Percentiles rank a stretch among this genome's conserved stretches.
Evolutionary conservation across 1,284 basidiomycete species (phyloP).

Genomic region (Lentinula novae-zelandiae): DNA sequence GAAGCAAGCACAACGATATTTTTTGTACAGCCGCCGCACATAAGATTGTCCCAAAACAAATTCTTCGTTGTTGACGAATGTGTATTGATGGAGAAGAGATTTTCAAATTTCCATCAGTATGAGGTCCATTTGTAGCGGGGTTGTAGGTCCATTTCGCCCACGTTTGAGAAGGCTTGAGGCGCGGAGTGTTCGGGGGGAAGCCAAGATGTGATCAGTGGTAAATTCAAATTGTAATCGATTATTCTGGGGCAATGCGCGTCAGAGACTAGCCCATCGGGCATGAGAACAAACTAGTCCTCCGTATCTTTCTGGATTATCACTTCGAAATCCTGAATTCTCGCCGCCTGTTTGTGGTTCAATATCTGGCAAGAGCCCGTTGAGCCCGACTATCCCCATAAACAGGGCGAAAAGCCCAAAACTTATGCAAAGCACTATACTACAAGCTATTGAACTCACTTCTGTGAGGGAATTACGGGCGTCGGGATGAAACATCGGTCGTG

Average conservation of each 20-base stretch:
- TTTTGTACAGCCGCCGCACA: background rate
- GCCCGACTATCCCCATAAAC: too few species aligned
- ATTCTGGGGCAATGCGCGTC: background rate
- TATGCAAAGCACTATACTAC: too few species aligned
- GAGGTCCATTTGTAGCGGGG: background rate
- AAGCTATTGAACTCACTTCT: too few species aligned
- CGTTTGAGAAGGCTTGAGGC: background rate
- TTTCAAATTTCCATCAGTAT: background rate
- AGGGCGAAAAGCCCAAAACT: too few species aligned
- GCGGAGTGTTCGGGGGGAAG: background rate
- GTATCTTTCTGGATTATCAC: too few species aligned
- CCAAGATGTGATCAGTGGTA: background rate
- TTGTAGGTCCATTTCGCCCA: background rate
- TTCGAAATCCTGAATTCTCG: too few species aligned
- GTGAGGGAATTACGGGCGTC: too few species aligned
- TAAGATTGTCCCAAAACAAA: background rate
- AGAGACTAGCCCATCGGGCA: too few species aligned
- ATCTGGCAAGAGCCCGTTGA: too few species aligned
- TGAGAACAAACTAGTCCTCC: background rate
- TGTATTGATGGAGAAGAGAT: background rate
- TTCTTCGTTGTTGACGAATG: background rate
- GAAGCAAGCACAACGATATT: background rate
- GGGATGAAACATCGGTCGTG: too few species aligned
- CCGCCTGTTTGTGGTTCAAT: too few species aligned
- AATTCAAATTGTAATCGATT: background rate